Percentiles rank a stretch among this genome's conserved stretches.
phyloP scores from a whole-genome alignment of 1,139 yeast genomes.

The Waltiozyma sp. region DNA sequence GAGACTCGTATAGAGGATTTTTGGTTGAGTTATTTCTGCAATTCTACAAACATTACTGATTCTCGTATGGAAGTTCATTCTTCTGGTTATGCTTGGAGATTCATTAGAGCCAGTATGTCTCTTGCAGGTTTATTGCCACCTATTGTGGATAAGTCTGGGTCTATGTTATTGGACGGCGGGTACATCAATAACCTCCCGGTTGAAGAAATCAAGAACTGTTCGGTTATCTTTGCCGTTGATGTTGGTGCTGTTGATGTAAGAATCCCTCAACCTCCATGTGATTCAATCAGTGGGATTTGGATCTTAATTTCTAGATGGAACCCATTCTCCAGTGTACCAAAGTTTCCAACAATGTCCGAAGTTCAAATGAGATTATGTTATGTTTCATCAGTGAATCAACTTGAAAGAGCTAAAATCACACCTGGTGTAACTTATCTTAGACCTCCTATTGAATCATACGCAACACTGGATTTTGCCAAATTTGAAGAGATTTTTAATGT shows the following conservation, averaged over 20 bases:
- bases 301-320: conserved; percentile 81
- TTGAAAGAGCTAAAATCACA: conserved; percentile 74
- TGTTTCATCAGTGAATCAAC: conserved; percentile 89
- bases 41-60: conserved; percentile 92
- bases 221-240: conserved; percentile 86
- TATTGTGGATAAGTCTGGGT: conserved; percentile 66
- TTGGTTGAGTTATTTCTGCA: conserved; percentile 82
- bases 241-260: conserved; percentile 93
- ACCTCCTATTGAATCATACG: conserved; percentile 89
- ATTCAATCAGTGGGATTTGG: conserved; percentile 88
- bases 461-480: conserved; percentile 84
- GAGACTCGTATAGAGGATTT: conserved; percentile 89
- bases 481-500: conserved; percentile 82
- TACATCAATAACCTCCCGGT: conserved; percentile 92
- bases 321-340: conserved; percentile 79
- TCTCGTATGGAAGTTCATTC: conserved; percentile 93
- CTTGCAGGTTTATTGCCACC: conserved; percentile 91
- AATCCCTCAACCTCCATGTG: conserved; percentile 87
- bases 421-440: conserved; percentile 85
- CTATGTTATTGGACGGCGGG: conserved; percentile 93
- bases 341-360: conserved; percentile 90
- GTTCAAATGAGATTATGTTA: conserved; percentile 89
- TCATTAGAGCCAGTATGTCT: conserved; percentile 93
- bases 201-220: conserved; percentile 78
- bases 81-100: conserved; percentile 91